These are phyloP conservation scores for Sarocladiaceae sp. DNA, from an alignment of 2,329 filamentous ascomycete genomes.

Conservation along the genomic window DNA sequence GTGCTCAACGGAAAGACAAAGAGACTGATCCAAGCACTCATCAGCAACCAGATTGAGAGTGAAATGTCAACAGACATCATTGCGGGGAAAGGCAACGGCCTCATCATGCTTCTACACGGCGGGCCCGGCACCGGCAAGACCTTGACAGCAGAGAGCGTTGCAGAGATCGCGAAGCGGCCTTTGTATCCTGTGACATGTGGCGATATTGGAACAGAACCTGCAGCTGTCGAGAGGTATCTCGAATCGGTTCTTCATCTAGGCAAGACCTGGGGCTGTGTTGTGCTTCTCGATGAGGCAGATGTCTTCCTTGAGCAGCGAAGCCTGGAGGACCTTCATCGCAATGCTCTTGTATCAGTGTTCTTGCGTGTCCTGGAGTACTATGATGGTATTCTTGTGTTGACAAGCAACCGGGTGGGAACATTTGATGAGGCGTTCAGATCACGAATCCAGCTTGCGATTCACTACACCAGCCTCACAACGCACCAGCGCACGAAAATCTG, in stretches of 20 bases:
- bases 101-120: conserved; percentile 28
- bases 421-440: conserved; percentile 34
- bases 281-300: conserved; percentile 57
- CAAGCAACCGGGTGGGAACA: conserved; percentile 39
- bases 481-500: too few species aligned
- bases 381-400: conserved; percentile 45
- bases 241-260: conserved; percentile 18
- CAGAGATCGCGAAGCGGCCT: conserved; percentile 18
- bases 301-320: conserved; percentile 53
- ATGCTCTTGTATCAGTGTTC: conserved; percentile 44
- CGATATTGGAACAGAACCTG: conserved; percentile 20
- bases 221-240: conserved; percentile 18
- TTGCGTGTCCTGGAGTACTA: conserved; percentile 49
- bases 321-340: conserved; percentile 37
- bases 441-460: conserved; percentile 28
- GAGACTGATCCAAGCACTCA: too few species aligned
- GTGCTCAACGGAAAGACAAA: too few species aligned
- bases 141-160: conserved; percentile 21
- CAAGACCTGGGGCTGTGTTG: conserved; percentile 36
- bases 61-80: too few species aligned
- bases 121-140: conserved; percentile 29
- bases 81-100: conserved; percentile 22
- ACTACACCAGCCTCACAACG: conserved; percentile 25
- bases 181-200: conserved; percentile 22
- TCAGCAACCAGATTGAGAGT: too few species aligned